Evolutionary conservation across 208 protist genomes (phyloP), one percentile per base, ranked within the genome.

Genomic region (Leishmania tarentolae): DNA sequence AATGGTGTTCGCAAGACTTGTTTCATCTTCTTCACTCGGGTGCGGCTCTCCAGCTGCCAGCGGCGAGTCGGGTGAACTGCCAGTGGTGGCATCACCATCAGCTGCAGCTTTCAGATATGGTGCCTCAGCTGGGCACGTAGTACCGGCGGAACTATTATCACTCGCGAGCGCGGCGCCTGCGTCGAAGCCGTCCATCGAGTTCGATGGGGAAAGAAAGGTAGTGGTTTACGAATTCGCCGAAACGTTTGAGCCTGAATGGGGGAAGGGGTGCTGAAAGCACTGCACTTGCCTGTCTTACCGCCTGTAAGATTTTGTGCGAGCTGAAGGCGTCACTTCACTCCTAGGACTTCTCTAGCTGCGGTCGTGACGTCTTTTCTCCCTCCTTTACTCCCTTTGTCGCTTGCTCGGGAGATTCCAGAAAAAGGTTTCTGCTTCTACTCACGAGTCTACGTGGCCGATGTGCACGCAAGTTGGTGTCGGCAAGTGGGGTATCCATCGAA

Each of bases 1-100:
- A 28, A 17, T 31, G 42, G 15, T 17, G 44, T 52, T 44, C 24
- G 69, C 24, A 37, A 73, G 42, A 35, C 28, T n/a, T 50, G 72
- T 31, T 28, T 61, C 50, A 35, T 24, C 50, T 42, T 57, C 52
- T 37, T 17, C 72, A 17, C 21, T 5, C 50, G 59, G 31, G 40
- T 21, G 37, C n/a, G 21, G 52, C 52, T 35, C 74, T 56, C 28
- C 52, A 46, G 56, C 37, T 4, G 40, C 13, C 72, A 57, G 72
- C n/a, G 35, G 46, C 0, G 47, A 56, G 35, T 24, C 42, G 31
- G 72, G 50, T 44, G 35, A 11, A 35, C 52, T 76, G n/a, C 13
- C 6, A 61, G 44, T 52, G 28, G 82, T 79, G 19, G n/a, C n/a
- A n/a, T 84, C 80, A 40, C 52, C 52, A 44, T 81, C 79, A 13